Percentiles rank a stretch among this genome's conserved stretches.
These are phyloP conservation scores for Euphorbia peplus DNA, from an alignment of 345 rosid species.

Conservation along the genomic window DNA sequence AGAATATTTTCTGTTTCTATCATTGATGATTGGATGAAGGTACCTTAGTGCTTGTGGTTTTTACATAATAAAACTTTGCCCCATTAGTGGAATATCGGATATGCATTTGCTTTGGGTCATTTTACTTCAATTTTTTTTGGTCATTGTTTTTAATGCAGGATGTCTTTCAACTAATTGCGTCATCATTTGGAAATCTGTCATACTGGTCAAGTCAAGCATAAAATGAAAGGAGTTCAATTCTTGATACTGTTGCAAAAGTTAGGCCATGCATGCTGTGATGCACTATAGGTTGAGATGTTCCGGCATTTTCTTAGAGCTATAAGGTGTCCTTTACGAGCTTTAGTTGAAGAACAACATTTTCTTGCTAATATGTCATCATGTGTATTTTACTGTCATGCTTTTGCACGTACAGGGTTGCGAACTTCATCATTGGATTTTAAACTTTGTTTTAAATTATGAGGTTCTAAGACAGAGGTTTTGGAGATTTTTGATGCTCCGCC, in stretches of 20 bases:
- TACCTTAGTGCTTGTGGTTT: slow-evolving; percentile 17
- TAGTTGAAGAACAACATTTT: background rate
- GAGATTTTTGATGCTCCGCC: slow-evolving; percentile 87
- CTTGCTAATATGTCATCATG: background rate
- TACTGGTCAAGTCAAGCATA: slow-evolving; percentile 71
- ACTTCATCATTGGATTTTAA: no score
- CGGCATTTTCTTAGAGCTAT: slow-evolving; percentile 73
- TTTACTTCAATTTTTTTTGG: slow-evolving; percentile 3
- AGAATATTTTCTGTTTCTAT: no score
- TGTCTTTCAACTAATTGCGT: slow-evolving; percentile 82
- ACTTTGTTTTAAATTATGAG: no score
- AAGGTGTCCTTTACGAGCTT: slow-evolving; percentile 48
- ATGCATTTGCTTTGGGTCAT: background rate
- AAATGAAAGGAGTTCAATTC: slow-evolving; percentile 67
- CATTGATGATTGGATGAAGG: slow-evolving; percentile 96
- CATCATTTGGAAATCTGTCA: slow-evolving; percentile 70
- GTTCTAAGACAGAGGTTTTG: slow-evolving; percentile 59
- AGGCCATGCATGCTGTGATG: slow-evolving; percentile 83
- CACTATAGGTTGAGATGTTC: slow-evolving; percentile 81
- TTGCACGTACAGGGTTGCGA: background rate
- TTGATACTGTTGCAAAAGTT: slow-evolving; percentile 96
- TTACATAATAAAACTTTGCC: background rate
- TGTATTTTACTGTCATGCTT: background rate
- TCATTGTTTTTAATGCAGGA: slow-evolving; percentile 47
- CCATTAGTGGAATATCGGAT: background rate